Percentiles rank a stretch among this genome's conserved stretches.
Evolutionary conservation across 495 filamentous ascomycete genomes (phyloP).

Genomic region (Penicillium crystallinum): DNA sequence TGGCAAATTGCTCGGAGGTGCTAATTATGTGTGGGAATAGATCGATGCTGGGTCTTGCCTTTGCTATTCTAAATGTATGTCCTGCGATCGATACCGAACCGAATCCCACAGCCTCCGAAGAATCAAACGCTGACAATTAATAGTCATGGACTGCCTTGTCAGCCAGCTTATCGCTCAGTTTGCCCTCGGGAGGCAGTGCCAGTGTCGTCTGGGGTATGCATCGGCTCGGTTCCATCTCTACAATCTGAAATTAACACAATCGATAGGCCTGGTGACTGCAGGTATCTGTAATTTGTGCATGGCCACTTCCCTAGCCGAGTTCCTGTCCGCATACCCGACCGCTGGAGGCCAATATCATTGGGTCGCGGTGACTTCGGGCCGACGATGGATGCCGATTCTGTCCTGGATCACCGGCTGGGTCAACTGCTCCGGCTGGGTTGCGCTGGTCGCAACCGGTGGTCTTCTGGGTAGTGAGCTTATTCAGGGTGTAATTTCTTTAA

Average conservation of each 20-base stretch:
- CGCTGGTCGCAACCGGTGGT: constrained; percentile 45
- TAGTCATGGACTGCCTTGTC: constrained; percentile 51
- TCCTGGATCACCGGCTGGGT: constrained; percentile 74
- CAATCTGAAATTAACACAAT: background rate
- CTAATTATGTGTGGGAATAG: no score
- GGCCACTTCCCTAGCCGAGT: constrained; percentile 66
- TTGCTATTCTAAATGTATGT: constrained; percentile 50
- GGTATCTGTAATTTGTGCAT: constrained; percentile 70
- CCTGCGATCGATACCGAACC: background rate
- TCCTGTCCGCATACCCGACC: constrained; percentile 67
- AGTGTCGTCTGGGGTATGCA: constrained; percentile 47
- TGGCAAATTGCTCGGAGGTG: no score
- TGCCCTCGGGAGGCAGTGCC: constrained; percentile 43
- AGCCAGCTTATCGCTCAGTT: constrained; percentile 43
- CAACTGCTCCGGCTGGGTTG: constrained; percentile 69
- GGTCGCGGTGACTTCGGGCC: constrained; percentile 57
- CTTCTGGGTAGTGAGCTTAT: constrained; percentile 54
- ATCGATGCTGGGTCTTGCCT: constrained; percentile 50
- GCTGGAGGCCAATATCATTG: constrained; percentile 70
- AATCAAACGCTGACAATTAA: constrained; percentile 11
- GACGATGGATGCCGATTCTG: constrained; percentile 55
- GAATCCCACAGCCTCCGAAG: background rate
- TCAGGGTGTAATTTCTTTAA: constrained; percentile 52
- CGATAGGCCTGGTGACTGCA: constrained; percentile 56
- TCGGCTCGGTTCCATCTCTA: background rate